Evolutionary conservation across 73 alveolate genomes (phyloP).

Genomic region (Paramecium sexaurelia): DNA sequence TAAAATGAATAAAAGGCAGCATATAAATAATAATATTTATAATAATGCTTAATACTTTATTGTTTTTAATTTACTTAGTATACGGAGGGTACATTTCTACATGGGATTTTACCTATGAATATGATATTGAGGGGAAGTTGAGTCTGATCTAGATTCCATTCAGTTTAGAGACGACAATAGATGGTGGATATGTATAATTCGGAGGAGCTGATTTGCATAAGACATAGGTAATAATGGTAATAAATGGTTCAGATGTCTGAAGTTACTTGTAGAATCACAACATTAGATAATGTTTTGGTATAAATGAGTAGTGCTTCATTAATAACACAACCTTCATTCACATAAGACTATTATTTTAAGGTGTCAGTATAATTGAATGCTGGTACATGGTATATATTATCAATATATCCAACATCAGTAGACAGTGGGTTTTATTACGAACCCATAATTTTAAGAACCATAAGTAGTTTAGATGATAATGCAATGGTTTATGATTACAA

Average conservation of each 20-base stretch:
- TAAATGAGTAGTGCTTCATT: background rate
- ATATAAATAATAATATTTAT: no score
- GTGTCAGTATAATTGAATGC: background rate
- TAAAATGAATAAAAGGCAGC: no score
- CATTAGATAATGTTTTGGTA: background rate
- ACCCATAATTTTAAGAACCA: background rate
- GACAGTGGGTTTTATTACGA: background rate
- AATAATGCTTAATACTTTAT: background rate
- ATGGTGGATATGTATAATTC: background rate
- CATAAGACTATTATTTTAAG: background rate
- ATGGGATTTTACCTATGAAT: background rate
- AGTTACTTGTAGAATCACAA: background rate
- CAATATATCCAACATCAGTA: background rate
- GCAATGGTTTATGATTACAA: slow-evolving; percentile 38
- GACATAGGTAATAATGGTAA: background rate
- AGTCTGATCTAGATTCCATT: background rate
- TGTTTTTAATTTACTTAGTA: background rate
- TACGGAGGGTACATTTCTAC: background rate
- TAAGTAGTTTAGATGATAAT: slow-evolving; percentile 3
- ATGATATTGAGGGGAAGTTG: background rate
- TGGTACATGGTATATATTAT: background rate
- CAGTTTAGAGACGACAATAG: background rate
- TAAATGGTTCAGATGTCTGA: background rate
- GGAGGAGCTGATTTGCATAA: slow-evolving; percentile 30
- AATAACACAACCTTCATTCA: background rate